A percentile compares a stretch with the other conserved stretches of the same genome.
Conservation (phyloP, 306 rosid species). For the Cucumis cinereus region DNA sequence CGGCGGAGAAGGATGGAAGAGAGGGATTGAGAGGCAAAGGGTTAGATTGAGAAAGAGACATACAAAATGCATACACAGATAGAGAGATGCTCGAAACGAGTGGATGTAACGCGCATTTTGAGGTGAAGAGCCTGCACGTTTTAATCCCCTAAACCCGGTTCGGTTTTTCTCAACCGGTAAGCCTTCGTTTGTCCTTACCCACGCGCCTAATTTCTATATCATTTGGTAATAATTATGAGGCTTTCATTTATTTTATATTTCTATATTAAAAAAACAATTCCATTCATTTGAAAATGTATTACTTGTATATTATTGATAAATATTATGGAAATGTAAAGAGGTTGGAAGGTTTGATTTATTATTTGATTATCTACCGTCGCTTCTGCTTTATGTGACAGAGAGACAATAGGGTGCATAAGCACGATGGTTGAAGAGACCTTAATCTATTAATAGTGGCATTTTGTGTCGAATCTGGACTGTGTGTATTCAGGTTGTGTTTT, state of each 20-base stretch:
- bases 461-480: no score
- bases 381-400: no score
- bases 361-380: no score
- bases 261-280: no score
- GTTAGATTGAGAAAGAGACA: slow-evolving; percentile 10
- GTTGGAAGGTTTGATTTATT: no score
- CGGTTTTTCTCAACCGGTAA: background rate
- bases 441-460: no score
- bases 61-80: slow-evolving; percentile 3
- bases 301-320: no score
- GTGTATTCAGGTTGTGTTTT: no score
- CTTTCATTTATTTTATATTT: background rate
- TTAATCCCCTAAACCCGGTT: background rate
- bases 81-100: slow-evolving; percentile 12
- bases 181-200: background rate
- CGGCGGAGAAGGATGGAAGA: slow-evolving; percentile 8
- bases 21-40: background rate
- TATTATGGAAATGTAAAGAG: no score
- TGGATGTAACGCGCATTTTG: slow-evolving; percentile 8
- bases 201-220: background rate
- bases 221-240: background rate
- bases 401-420: no score
- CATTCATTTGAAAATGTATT: no score
- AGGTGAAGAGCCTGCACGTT: background rate
- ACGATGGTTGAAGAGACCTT: no score